Conservation (phyloP, 345 rosid species). For the Salix viminalis region DNA sequence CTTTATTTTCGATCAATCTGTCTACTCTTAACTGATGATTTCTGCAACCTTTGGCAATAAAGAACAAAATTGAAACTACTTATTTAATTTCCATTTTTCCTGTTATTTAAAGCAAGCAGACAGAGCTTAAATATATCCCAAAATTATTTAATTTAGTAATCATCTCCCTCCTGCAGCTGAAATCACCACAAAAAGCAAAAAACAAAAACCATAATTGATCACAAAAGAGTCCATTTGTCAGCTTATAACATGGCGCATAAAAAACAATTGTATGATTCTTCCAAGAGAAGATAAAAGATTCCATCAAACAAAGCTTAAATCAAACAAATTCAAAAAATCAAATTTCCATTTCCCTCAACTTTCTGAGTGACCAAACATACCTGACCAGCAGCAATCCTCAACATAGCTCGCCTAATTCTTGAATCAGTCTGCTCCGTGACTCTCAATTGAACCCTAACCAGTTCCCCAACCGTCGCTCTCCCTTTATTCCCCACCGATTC, state of each 20-base stretch:
- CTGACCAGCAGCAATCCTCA: constrained; percentile 35
- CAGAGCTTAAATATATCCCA: background rate
- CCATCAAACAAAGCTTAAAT: no score
- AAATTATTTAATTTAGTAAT: no score
- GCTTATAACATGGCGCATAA: no score
- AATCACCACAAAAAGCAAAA: no score
- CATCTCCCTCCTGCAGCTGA: no score
- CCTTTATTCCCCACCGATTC: constrained; percentile 18
- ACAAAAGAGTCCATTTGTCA: no score
- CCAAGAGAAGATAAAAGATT: no score
- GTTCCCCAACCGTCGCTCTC: constrained; percentile 39
- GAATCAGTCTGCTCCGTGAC: constrained; percentile 35
- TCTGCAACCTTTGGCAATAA: background rate
- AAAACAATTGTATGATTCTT: no score
- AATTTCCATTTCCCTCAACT: background rate
- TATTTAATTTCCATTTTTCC: background rate
- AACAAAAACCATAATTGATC: no score
- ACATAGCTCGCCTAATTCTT: constrained; percentile 25
- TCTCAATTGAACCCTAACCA: constrained; percentile 30
- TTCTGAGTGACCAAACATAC: constrained; percentile 20
- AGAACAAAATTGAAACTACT: no score
- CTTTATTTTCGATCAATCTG: background rate
- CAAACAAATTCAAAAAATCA: background rate
- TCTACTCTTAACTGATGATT: background rate
- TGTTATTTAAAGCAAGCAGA: background rate